Evolutionary conservation across 352 stramenopile genomes (phyloP), one percentile per base, ranked within the genome.

Genomic region (Plasmopara muralis): DNA sequence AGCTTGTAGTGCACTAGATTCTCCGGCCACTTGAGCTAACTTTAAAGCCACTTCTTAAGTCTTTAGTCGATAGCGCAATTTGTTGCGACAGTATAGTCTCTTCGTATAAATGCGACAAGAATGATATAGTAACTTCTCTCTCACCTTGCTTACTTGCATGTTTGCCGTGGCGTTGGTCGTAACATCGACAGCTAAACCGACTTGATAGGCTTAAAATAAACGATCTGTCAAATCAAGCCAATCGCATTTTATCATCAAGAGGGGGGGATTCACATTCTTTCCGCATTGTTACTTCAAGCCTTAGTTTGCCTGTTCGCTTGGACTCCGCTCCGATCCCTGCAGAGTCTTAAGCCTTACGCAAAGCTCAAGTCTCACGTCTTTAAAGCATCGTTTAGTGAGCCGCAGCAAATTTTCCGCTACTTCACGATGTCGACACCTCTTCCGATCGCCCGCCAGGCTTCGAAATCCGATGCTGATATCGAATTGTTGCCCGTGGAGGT

Each of bases 401-500:
- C 7, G 6, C 20, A 13, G 38, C 10, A 25, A 9, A 20, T 25
- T 34, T n/a, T 14, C 34, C 45, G 15, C 48, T 53, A 28, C 33
- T 41, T 37, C 20, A 34, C 39, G 38, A 90, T 88, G 77, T 62
- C 80, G 55, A 87, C 76, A 53, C 74, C 79, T 6, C 68, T 70
- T 64, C 76, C 76, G 20, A 85, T 89, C 55, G 54, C 71, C 51
- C 80, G 79, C 39, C 78, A 91, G 64, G 70, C 78, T 41, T 71
- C 72, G 53, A 88, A 87, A 69, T 67, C 66, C 46, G 74, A 87
- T 50, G 66, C 73, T 14, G 71, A 82, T 43, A 46, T 57, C n/a
- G 83, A 90, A 46, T 50, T 89, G 48, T 64, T 91, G 39, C 83
- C 83, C 14, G 80, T 94, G 47, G 72, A 84, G 41, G 63, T 93